Conservation (phyloP, 78 protist species). For the Chrysochromulina parva region DNA sequence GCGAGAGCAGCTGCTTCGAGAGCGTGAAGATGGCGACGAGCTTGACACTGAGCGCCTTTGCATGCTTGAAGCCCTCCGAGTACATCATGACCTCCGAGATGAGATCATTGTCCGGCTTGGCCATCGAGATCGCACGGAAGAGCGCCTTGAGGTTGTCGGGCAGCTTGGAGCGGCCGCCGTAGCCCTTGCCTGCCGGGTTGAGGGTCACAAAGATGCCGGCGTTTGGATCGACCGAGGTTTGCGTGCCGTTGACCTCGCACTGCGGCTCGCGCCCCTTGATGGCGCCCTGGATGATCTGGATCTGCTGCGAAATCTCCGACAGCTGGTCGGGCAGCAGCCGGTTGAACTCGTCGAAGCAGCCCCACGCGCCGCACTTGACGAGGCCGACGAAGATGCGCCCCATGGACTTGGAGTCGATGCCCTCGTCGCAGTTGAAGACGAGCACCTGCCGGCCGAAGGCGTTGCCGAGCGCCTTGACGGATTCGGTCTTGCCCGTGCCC, state of each 20-base stretch:
- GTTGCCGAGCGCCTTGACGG: slow-evolving; percentile 88
- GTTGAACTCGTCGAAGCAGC: slow-evolving; percentile 76
- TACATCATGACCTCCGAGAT: slow-evolving; percentile 82
- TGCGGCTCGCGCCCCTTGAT: slow-evolving; percentile 31
- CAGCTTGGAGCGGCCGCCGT: slow-evolving; percentile 87
- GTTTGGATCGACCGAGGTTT: background rate
- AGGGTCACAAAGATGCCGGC: slow-evolving; percentile 87
- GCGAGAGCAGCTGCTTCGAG: slow-evolving; percentile 68
- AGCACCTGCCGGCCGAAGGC: slow-evolving; percentile 82
- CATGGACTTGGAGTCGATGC: slow-evolving; percentile 88
- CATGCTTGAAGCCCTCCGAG: slow-evolving; percentile 80
- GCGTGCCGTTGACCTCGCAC: slow-evolving; percentile 57
- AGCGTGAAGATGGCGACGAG: slow-evolving; percentile 71
- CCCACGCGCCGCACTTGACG: slow-evolving; percentile 93
- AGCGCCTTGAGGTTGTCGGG: slow-evolving; percentile 92
- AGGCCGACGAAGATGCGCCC: slow-evolving; percentile 88
- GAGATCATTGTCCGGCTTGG: slow-evolving; percentile 77
- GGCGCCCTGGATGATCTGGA: slow-evolving; percentile 84
- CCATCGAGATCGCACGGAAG: slow-evolving; percentile 89
- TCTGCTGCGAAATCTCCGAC: slow-evolving; percentile 87
- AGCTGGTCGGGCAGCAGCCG: slow-evolving; percentile 70
- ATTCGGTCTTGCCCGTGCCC: slow-evolving; percentile 93
- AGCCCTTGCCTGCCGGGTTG: slow-evolving; percentile 90
- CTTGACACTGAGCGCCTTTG: slow-evolving; percentile 61
- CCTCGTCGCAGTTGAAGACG: slow-evolving; percentile 94